Percentiles rank a stretch among this genome's conserved stretches.
These are phyloP conservation scores for Coccomyxa subellipsoidea DNA, from an alignment of 163 green algal genomes.

Conservation along the genomic window DNA sequence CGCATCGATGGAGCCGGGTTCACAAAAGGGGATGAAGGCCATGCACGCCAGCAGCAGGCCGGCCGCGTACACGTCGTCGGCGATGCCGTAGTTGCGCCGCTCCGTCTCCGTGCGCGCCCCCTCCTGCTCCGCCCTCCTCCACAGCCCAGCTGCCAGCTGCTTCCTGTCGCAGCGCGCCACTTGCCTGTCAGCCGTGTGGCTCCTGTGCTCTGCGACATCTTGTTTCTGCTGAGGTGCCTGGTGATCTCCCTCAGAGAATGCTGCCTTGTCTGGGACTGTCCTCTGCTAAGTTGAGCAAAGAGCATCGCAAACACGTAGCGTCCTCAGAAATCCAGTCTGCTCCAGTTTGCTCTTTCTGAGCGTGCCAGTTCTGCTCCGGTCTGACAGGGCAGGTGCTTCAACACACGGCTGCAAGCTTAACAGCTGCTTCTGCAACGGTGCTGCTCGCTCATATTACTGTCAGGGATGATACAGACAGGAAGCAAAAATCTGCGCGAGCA, in stretches of 20 bases:
- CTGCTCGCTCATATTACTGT: too few species aligned
- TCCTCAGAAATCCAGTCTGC: background rate
- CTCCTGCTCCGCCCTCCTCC: conserved; percentile 36
- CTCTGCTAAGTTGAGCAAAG: background rate
- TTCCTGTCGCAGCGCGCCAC: conserved; percentile 24
- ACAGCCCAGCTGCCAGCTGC: conserved; percentile 41
- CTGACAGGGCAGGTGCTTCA: too few species aligned
- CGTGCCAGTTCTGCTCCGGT: too few species aligned
- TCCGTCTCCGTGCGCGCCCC: conserved; percentile 42
- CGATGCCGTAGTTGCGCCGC: conserved; percentile 49
- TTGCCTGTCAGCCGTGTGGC: too few species aligned
- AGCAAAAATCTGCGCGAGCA: too few species aligned
- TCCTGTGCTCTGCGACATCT: background rate
- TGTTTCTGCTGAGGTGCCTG: background rate
- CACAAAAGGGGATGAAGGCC: conserved; percentile 52
- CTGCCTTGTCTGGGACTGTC: background rate
- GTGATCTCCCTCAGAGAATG: background rate
- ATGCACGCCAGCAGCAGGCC: conserved; percentile 57
- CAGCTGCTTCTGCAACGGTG: too few species aligned
- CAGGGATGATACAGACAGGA: too few species aligned
- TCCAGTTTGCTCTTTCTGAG: background rate
- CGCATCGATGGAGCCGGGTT: conserved; percentile 48
- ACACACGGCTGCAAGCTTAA: too few species aligned
- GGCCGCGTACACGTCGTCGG: conserved; percentile 59
- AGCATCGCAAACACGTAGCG: background rate